Conservation (phyloP, 1,284 basidiomycete species). For the Tetrapyrgos nigripes region DNA sequence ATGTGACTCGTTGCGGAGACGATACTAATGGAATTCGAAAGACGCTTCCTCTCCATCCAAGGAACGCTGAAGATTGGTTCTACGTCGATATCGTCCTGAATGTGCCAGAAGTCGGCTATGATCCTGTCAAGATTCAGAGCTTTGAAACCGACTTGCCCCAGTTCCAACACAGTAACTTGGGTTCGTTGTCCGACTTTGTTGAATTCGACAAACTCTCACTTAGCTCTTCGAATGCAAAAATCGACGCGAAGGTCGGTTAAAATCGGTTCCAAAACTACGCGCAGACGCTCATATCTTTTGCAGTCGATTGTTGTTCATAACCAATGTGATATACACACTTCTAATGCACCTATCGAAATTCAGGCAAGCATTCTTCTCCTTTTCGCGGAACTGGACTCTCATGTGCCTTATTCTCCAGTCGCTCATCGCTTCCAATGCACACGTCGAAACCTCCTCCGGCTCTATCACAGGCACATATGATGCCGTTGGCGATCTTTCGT, state of each 20-base stretch:
- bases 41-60: constrained; percentile 19
- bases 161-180: constrained; percentile 32
- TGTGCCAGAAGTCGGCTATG: constrained; percentile 31
- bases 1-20: too few relatives aligned
- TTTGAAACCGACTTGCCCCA: constrained; percentile 48
- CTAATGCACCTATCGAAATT: not conserved
- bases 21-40: constrained; percentile 13
- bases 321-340: too few relatives aligned
- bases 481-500: constrained; percentile 11
- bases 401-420: constrained; percentile 7
- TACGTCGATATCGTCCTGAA: constrained; percentile 41
- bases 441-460: constrained; percentile 19
- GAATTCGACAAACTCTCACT: constrained; percentile 37
- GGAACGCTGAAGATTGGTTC: constrained; percentile 15
- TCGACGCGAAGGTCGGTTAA: constrained; percentile 29
- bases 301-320: not conserved
- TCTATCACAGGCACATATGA: constrained; percentile 25
- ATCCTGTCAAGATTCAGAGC: constrained; percentile 35
- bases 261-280: not conserved
- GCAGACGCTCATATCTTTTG: not conserved
- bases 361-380: not conserved
- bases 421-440: constrained; percentile 11
- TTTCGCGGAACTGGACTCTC: not conserved
- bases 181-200: constrained; percentile 29
- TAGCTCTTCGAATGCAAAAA: constrained; percentile 36